These are phyloP conservation scores for Serendipita vermifera DNA, from an alignment of 768 basidiomycete species.

Conservation along the genomic window DNA sequence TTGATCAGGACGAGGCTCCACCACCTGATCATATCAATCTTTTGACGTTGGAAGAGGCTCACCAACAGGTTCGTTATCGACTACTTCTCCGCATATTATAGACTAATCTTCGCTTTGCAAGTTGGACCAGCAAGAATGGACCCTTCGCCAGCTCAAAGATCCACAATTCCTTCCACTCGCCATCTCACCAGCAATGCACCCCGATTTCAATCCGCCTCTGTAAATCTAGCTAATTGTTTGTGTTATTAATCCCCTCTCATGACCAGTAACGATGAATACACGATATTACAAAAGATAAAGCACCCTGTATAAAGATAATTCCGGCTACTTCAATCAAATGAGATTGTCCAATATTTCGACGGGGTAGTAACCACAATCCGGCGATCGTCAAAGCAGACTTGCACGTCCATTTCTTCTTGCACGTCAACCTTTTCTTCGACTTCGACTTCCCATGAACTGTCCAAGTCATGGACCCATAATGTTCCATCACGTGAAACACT, in stretches of 20 bases:
- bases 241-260: too few relatives aligned
- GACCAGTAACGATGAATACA: too few relatives aligned
- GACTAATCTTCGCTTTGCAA: background rate
- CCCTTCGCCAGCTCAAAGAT: conserved; percentile 12
- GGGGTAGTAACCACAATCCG: background rate
- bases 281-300: too few relatives aligned
- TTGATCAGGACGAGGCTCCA: conserved; percentile 33
- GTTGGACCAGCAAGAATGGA: background rate
- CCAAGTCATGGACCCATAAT: background rate
- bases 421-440: background rate
- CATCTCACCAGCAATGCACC: conserved; percentile 11
- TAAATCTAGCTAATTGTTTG: too few relatives aligned
- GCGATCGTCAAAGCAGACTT: background rate
- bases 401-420: too few relatives aligned
- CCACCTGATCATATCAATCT: conserved; percentile 71
- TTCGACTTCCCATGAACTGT: background rate
- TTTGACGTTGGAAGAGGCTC: conserved; percentile 42
- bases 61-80: conserved; percentile 31
- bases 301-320: too few relatives aligned
- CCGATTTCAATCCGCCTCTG: background rate
- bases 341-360: background rate
- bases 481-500: background rate
- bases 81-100: background rate
- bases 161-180: conserved; percentile 13
- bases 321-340: background rate